Conservation (phyloP, 1,139 yeast genomes). For the Martiniozyma asiatica region DNA sequence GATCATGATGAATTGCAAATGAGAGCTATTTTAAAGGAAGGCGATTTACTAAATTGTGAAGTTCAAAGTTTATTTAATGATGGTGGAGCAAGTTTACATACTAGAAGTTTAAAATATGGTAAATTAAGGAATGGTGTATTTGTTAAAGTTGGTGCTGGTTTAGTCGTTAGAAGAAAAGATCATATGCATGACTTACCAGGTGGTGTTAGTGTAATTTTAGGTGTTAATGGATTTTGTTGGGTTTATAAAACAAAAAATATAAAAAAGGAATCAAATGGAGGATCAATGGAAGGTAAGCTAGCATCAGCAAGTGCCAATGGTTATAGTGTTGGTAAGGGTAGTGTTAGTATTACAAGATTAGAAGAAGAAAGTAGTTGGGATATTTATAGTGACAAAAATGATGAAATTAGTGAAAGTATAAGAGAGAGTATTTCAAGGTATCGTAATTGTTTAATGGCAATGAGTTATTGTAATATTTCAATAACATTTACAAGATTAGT, state of each 20-base stretch:
- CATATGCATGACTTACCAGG: slow-evolving; percentile 86
- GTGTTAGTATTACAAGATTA: slow-evolving; percentile 66
- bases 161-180: slow-evolving; percentile 73
- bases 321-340: slow-evolving; percentile 47
- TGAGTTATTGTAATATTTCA: slow-evolving; percentile 74
- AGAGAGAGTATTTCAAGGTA: slow-evolving; percentile 76
- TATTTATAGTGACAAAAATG: slow-evolving; percentile 86
- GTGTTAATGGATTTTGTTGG: slow-evolving; percentile 95
- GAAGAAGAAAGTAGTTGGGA: slow-evolving; percentile 96
- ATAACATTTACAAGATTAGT: slow-evolving; percentile 71
- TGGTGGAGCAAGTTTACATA: slow-evolving; percentile 90
- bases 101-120: slow-evolving; percentile 90
- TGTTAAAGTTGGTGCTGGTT: slow-evolving; percentile 66
- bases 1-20: slow-evolving; percentile 94
- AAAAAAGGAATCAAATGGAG: slow-evolving; percentile 19
- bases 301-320: slow-evolving; percentile 24
- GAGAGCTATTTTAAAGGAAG: slow-evolving; percentile 90
- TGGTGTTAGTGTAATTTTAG: slow-evolving; percentile 76
- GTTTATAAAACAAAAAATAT: slow-evolving; percentile 51
- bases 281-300: slow-evolving; percentile 20
- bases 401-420: slow-evolving; percentile 45
- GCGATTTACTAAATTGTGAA: slow-evolving; percentile 93
- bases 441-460: slow-evolving; percentile 69
- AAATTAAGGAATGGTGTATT: slow-evolving; percentile 87
- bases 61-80: slow-evolving; percentile 83